Evolutionary conservation across 1,284 basidiomycete genomes (phyloP), one percentile per base, ranked within the genome.

Genomic region (Hemileia vastatrix): DNA sequence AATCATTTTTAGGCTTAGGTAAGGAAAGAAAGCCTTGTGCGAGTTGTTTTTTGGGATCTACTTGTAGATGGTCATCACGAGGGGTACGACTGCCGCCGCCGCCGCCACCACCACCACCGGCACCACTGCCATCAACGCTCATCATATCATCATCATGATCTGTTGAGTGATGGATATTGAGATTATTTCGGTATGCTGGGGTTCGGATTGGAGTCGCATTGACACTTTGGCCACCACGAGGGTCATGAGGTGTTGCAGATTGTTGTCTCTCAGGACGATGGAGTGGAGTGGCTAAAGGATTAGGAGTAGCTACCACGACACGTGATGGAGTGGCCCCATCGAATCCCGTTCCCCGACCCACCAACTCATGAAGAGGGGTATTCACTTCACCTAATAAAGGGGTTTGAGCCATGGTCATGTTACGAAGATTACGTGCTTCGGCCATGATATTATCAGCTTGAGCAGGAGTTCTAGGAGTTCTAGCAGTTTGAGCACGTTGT

Each of bases 331-430:
- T 94, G 0, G 90, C 91, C 51, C 90, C 82, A 72, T 90, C 89
- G 72, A 90, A 94, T 1, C 92, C 93, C 4, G 90, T 91, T 11
- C 88, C 88, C 2, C 69, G 67, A 24, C 80, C 81, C 13, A 82
- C 78, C 6, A 80, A 80, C n/a, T 80, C 78, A 72, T 90, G 91
- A 65, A 96, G 74, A 1, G 91, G 91, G 0, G 90, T 94, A 76
- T 98, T 98, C 77, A 95, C 93, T 61, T 97, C 91, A 9, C 95
- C 95, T 5, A 98, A 82, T 2, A 99, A 79, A 15, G 95, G 95
- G 0, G 95, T 99, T 78, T 98, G 94, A 6, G 84, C 82, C 54
- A 86, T 85, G 4, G 85, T 86, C 87, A 97, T 89, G 70, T 91
- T 91, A 21, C 92, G 87, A 32, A 98, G 78, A 77, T 97, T 96